A percentile compares a stretch with the other conserved stretches of the same genome.
Conservation (phyloP, 805 yeast genomes). For the Saccharomycopsis guyanensis region DNA sequence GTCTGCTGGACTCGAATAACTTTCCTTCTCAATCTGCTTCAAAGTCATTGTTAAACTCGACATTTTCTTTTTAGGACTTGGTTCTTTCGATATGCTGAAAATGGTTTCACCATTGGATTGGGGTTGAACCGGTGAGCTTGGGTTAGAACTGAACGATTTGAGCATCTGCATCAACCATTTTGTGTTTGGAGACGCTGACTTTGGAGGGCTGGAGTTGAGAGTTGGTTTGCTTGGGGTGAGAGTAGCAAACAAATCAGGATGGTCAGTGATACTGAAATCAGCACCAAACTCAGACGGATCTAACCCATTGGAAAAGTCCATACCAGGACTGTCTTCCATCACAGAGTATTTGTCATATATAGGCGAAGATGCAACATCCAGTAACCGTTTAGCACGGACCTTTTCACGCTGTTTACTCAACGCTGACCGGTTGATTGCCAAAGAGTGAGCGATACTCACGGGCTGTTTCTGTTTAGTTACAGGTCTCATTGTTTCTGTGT, state of each 20-base stretch:
- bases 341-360: background rate
- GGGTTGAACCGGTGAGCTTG: conserved; percentile 5
- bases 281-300: too few relatives aligned
- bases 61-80: background rate
- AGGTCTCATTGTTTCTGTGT: conserved; percentile 10
- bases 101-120: background rate
- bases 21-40: background rate
- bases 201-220: background rate
- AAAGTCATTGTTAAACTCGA: conserved; percentile 1
- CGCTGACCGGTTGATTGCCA: conserved; percentile 13
- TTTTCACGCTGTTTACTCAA: conserved; percentile 4
- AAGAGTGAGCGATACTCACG: conserved; percentile 11
- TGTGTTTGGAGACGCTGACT: conserved; percentile 9
- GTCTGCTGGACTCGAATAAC: background rate
- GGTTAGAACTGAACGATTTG: conserved; percentile 1
- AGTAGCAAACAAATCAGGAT: too few relatives aligned
- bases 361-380: background rate
- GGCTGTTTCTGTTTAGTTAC: background rate
- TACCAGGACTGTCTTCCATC: background rate
- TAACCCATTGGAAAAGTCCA: too few relatives aligned
- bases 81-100: background rate
- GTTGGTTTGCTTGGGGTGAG: too few relatives aligned
- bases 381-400: background rate
- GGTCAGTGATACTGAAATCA: background rate
- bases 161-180: conserved; percentile 11